Evolutionary conservation across 768 basidiomycete species (phyloP), one percentile per base, ranked within the genome.

Genomic region (Collybiopsis confluens): DNA sequence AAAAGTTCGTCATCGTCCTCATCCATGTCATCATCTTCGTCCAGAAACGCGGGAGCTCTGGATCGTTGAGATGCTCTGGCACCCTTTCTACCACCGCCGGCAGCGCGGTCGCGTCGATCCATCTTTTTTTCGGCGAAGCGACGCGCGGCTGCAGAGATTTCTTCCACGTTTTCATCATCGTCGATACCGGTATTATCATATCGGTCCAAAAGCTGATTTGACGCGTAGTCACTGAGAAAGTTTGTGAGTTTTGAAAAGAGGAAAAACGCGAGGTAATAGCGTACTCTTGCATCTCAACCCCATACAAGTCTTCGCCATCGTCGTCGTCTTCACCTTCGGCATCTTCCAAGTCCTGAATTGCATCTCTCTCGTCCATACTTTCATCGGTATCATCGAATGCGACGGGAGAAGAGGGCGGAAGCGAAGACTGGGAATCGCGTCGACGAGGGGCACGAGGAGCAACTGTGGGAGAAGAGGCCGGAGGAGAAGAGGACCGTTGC

Each of bases 231-330:
- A 54, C 89, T 91, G 23, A 16, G 60, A 9, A 41, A 38, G 54
- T 40, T 8, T 47, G 41, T 24, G 40, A 49, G 41, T 61, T 36
- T 30, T 37, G 30, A 36, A 13, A n/a, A 53, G 56, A 8, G 56
- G 48, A 52, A 60, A 59, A 47, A 23, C 45, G 44, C 58, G 21
- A 50, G 37, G 18, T 52, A 55, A 33, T 56, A 45, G 67, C 83
- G 60, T 64, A 91, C 95, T 77, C 78, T 67, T 88, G 82, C 55
- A 91, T 68, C 46, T 73, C 76, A n/a, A 93, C 84, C 30, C 78
- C 90, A 68, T 95, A 98, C 40, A 99, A 81, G 71, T 98, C 96
- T 68, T 98, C 96, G 35, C 90, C 91, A 21, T 90, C 88, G n/a
- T 80, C 92, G 10, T 48, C 35, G 87, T 82, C 90, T 4, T n/a